Base-by-base conservation (phyloP, 2,329 filamentous ascomycete genomes). In the Thelonectria blattea region DNA sequence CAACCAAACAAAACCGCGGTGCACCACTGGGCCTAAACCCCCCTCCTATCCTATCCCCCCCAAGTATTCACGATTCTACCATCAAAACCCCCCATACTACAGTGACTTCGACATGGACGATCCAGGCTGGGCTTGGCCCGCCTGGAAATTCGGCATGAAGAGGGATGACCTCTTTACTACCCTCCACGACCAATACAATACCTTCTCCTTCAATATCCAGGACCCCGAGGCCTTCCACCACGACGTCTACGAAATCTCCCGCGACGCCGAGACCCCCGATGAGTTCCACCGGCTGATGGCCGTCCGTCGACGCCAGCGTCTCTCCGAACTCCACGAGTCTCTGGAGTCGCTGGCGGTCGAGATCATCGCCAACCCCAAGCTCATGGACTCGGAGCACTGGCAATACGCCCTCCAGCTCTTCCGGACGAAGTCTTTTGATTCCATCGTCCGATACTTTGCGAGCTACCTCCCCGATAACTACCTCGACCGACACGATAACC, bases 101-200 rank as follows among this genome's bases (percentile, higher is more conserved):
- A 86, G 86, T 85, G 84, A 86, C 75, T 63, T 70, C 69, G 68
- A 68, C 62, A 87, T 87, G 85, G 83, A 86, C 74, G 84, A 86
- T 57, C 79, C 78, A 32, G 78, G 74, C 65, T 78, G 74, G 71
- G 76, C 79, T 67, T 87, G 85, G 85, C 85, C 85, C 45, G 80
- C 81, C 68, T 87, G 85, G 84, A 87, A 87, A 73, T 87, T 87
- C 77, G 84, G 83, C 70, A 81, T 87, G 80, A 85, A 84, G 79
- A 80, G 80, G 71, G 80, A 82, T 58, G 84, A 86, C 68, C 81
- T 87, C 73, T 82, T 82, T 71, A 83, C 81, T 54, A 83, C 80
- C 53, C 80, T 87, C 12, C 83, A 87, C 68, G 81, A 85, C 65
- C 81, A 83, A 71, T 87, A 86, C 75, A 87, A 87, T 74, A 87